Evolutionary conservation across 371 early-diverging fungal genomes (phyloP), one percentile per base, ranked within the genome.

Genomic region (Mucor indicus): DNA sequence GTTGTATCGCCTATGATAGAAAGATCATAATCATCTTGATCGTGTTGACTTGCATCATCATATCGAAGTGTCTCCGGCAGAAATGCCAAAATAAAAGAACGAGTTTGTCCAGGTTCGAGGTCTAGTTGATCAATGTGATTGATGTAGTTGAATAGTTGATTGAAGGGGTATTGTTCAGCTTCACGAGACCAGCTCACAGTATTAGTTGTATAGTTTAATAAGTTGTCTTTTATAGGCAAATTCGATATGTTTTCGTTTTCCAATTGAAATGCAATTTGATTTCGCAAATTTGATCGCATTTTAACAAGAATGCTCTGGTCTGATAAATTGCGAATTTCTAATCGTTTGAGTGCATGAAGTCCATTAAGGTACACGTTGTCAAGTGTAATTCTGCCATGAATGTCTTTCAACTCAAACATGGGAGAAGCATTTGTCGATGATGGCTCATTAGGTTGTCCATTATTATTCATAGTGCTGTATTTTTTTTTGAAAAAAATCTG

Each of bases 111-210:
- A 3, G 91, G 84, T 4, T 69, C 64, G 10, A 94, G 63, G n/a
- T 66, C 62, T 8, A 92, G 60, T 51, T 91, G 80, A 47, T 90
- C 86, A 37, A 93, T 83, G 52, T 88, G 83, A 45, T 90, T 87
- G 56, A 94, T 92, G 53, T 83, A 85, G 51, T 94, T 94, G 64
- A 92, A 94, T 1, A 94, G 75, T 53, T 92, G 89, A 55, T 92
- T 94, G 58, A 88, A 90, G 42, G 90, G 87, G 47, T 81, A 77
- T 13, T 77, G 74, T 23, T 73, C 64, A 2, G 77, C 64, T 29
- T 65, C 56, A 24, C 58, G 48, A 22, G 67, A 59, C 44, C 89
- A 80, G n/a, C 67, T 75, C 3, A 81, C 80, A 0, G 88, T 83
- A 50, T 85, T 85, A 10, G 84, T 84, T 1, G 82, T 63, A 25